Evolutionary conservation across 176 grass and related monocot genomes (phyloP).

Genomic region (Carex littledalei): DNA sequence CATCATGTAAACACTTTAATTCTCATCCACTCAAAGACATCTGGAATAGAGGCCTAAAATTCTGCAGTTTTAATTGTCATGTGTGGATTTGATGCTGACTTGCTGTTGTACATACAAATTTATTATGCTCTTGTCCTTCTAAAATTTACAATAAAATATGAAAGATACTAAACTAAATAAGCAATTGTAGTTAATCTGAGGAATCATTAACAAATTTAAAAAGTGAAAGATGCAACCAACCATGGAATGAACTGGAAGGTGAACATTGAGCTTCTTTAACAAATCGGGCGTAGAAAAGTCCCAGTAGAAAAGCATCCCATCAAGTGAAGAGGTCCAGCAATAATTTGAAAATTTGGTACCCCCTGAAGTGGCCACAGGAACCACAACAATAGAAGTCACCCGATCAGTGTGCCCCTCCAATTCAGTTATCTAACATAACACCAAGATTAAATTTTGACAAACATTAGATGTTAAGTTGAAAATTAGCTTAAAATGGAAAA

Average conservation of each 20-base stretch:
- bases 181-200: not conserved
- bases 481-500: not conserved
- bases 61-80: not conserved
- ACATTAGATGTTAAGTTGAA: not conserved
- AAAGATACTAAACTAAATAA: not conserved
- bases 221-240: not conserved
- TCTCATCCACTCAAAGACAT: not conserved
- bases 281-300: slow-evolving; percentile 44
- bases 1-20: not conserved
- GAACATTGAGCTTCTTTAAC: slow-evolving; percentile 61
- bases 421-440: slow-evolving; percentile 48
- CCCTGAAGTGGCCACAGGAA: not conserved
- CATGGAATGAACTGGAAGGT: slow-evolving; percentile 76
- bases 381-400: slow-evolving; percentile 64
- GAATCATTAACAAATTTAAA: not conserved
- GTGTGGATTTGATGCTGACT: not conserved
- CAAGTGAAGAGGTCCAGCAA: slow-evolving; percentile 83
- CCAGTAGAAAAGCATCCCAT: slow-evolving; percentile 73
- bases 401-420: slow-evolving; percentile 76
- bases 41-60: not conserved
- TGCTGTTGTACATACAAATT: not conserved
- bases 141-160: not conserved
- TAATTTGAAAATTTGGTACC: slow-evolving; percentile 46
- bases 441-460: not conserved
- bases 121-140: not conserved